These are phyloP conservation scores for Astragalus membranaceus DNA, from an alignment of 306 rosid species.

Conservation along the genomic window DNA sequence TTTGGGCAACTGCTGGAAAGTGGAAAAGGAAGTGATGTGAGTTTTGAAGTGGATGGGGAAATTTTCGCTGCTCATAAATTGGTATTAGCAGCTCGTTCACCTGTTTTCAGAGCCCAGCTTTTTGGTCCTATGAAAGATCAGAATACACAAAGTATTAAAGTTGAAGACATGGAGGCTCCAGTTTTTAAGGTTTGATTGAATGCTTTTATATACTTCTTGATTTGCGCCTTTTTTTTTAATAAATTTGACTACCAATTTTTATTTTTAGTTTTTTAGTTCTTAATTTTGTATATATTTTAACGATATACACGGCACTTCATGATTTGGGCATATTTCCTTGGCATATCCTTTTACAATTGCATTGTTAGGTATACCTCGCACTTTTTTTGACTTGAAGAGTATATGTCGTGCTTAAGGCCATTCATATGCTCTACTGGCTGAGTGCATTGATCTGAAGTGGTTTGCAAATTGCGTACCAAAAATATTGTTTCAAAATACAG, in stretches of 20 bases:
- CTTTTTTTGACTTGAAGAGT: background rate
- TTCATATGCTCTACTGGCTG: background rate
- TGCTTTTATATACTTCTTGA: background rate
- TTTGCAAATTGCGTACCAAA: background rate
- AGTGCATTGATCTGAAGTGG: background rate
- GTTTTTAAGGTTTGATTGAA: constrained; percentile 60
- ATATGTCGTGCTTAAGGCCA: background rate
- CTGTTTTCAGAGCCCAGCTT: constrained; percentile 84
- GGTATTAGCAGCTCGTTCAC: constrained; percentile 81
- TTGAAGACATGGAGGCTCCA: constrained; percentile 81
- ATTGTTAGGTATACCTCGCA: too few relatives aligned
- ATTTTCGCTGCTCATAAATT: constrained; percentile 63
- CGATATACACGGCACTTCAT: background rate
- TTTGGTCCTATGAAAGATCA: constrained; percentile 90
- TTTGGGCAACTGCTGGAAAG: constrained; percentile 63
- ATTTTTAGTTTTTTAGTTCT: background rate
- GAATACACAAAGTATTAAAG: constrained; percentile 49
- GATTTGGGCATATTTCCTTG: background rate
- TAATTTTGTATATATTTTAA: background rate
- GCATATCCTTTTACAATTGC: background rate
- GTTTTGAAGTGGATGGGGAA: constrained; percentile 68
- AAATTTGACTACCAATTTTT: background rate
- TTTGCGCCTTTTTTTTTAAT: background rate
- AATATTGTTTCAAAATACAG: background rate
- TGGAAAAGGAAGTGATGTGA: constrained; percentile 69